Evolutionary conservation across 148 eudicot species (phyloP).

Genomic region (Oxyria digyna): DNA sequence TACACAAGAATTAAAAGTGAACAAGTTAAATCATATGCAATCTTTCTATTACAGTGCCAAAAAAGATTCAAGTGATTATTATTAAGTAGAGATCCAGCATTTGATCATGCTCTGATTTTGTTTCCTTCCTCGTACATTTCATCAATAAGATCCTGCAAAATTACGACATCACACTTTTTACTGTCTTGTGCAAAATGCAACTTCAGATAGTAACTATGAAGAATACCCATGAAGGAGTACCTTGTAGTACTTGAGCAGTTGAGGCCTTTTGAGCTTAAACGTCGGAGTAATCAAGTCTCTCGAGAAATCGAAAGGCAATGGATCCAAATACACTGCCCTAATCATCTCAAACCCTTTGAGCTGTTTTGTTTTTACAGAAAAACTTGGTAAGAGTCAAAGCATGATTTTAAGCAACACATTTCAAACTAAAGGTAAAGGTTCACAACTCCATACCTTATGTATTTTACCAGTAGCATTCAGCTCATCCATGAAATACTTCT

Average conservation of each 20-base stretch:
- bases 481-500: conserved; percentile 58
- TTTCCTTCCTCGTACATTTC: conserved; percentile 65
- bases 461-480: conserved; percentile 60
- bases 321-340: conserved; percentile 61
- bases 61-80: neutral
- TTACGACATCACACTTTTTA: neutral
- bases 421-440: neutral
- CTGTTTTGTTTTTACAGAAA: conserved; percentile 20
- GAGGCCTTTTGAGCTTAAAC: conserved; percentile 92
- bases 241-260: conserved; percentile 84
- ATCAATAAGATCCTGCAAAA: conserved; percentile 49
- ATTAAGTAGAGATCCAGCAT: neutral
- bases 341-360: conserved; percentile 90
- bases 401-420: neutral
- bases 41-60: neutral
- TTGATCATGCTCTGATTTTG: conserved; percentile 11
- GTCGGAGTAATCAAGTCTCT: conserved; percentile 93
- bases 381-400: neutral
- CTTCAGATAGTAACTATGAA: neutral
- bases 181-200: neutral
- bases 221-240: conserved; percentile 18
- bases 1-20: neutral
- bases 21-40: neutral
- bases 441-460: conserved; percentile 31
- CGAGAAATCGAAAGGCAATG: conserved; percentile 69